Evolutionary conservation across 371 early-diverging fungal species (phyloP), one percentile per base, ranked within the genome.

Genomic region (Rhizopus stolonifer): DNA sequence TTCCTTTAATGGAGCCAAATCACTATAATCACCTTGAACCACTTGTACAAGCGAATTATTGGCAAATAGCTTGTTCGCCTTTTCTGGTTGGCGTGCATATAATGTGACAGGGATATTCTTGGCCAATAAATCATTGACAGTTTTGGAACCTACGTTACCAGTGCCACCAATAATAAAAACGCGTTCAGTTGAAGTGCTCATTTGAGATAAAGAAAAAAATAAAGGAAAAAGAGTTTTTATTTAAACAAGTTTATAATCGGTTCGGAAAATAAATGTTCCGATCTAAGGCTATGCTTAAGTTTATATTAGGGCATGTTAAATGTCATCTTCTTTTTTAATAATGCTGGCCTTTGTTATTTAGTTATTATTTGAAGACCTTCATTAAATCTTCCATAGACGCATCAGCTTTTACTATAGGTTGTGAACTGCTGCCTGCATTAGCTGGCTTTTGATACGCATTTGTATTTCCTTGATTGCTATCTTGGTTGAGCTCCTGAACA

Each of bases 141-240:
- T 33, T 5, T 23, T 31, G 2, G 43, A 13, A 5, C 65, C 69
- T 24, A 59, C 49, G 9, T 61, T 54, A 21, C 65, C 69, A 9
- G 69, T 62, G 11, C 53, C 65, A 9, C 69, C 65, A 25, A 69
- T n/a, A 23, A 69, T 43, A 47, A 48, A 65, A n/a, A 65, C 33
- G 18, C 32, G 47, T 31, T 47, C 42, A 13, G 18, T n/a, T 42
- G 21, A 22, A 13, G 4, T 42, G 7, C 1, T 21, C 42, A 42
- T 42, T 33, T 32, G 19, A 19, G 9, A 13, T 44, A 19, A 6
- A 5, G 15, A 44, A 25, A 44, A 44, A 25, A 24, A 44, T 24
- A 21, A 21, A 42, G 21, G 17, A 21, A 18, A 5, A 36, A 3
- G 9, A 42, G 15, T n/a, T 1, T 21, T 9, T 1, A 42, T 19